Percentiles rank a stretch among this genome's conserved stretches.
Evolutionary conservation across 257 asterid genomes (phyloP).

Genomic region (Cynanchum wilfordii): DNA sequence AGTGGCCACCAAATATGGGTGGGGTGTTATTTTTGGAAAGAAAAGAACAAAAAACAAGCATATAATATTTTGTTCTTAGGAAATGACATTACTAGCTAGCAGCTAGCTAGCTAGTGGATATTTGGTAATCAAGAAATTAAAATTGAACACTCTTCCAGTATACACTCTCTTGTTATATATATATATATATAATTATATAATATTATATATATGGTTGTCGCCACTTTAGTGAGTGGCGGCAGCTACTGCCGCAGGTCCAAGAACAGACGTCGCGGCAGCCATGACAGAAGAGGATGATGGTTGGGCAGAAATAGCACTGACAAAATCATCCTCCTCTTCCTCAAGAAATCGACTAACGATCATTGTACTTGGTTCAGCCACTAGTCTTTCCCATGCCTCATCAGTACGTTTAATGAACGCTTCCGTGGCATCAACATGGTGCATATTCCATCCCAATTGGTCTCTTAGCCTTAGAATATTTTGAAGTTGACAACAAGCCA

Average conservation of each 20-base stretch:
- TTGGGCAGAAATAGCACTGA: conserved; percentile 23
- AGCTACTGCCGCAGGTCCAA: conserved; percentile 27
- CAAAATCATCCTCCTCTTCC: conserved; percentile 23
- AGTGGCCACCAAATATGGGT: conserved; percentile 11
- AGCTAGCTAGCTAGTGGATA: neutral
- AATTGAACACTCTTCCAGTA: neutral
- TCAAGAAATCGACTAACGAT: conserved; percentile 43
- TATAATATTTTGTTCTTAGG: neutral
- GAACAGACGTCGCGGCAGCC: conserved; percentile 12
- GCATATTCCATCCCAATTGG: conserved; percentile 41
- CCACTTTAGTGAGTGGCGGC: conserved; percentile 36
- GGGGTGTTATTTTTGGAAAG: neutral
- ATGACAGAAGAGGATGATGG: conserved; percentile 26
- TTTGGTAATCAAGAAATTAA: neutral
- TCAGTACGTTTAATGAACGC: conserved; percentile 47
- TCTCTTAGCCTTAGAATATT: conserved; percentile 50
- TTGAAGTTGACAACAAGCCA: conserved; percentile 47
- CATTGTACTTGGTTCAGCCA: conserved; percentile 43
- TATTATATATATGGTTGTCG: neutral
- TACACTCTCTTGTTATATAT: neutral
- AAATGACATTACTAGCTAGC: neutral
- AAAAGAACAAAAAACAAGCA: neutral
- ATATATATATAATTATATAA: neutral
- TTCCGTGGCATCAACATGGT: conserved; percentile 67
- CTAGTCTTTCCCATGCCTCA: conserved; percentile 59